Evolutionary conservation across 129 eudicot species (phyloP).

Genomic region (Centrapalus pauciflorus): DNA sequence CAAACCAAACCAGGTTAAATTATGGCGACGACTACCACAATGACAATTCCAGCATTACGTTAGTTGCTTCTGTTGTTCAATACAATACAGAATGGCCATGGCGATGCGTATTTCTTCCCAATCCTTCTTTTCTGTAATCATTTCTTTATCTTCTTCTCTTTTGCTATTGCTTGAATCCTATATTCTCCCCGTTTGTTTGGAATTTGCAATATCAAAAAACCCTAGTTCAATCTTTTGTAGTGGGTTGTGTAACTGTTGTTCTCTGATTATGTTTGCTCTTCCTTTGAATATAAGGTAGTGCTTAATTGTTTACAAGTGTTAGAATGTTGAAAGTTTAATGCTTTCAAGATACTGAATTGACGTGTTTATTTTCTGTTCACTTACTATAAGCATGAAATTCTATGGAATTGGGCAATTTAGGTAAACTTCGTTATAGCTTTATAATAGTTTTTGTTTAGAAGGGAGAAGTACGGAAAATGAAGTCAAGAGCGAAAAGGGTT

Average conservation of each 20-base stretch:
- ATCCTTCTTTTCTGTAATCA: constrained; percentile 18
- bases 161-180: not conserved
- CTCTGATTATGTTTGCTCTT: not conserved
- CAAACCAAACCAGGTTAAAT: constrained; percentile 4
- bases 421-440: not conserved
- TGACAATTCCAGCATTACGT: too few relatives aligned
- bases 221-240: not conserved
- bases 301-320: not conserved
- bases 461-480: not conserved
- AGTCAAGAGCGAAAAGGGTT: not conserved
- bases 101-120: constrained; percentile 27
- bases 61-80: not conserved
- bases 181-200: not conserved
- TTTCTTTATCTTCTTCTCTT: not conserved
- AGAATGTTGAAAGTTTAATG: not conserved
- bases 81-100: constrained; percentile 20
- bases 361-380: not conserved
- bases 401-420: not conserved
- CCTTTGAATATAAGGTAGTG: not conserved
- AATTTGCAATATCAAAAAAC: not conserved
- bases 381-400: not conserved
- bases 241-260: not conserved
- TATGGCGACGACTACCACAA: not conserved
- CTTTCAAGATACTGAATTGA: not conserved
- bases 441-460: not conserved